Evolutionary conservation across 805 yeast species (phyloP), one percentile per base, ranked within the genome.

Genomic region (Groenewaldozyma salmanticensis): DNA sequence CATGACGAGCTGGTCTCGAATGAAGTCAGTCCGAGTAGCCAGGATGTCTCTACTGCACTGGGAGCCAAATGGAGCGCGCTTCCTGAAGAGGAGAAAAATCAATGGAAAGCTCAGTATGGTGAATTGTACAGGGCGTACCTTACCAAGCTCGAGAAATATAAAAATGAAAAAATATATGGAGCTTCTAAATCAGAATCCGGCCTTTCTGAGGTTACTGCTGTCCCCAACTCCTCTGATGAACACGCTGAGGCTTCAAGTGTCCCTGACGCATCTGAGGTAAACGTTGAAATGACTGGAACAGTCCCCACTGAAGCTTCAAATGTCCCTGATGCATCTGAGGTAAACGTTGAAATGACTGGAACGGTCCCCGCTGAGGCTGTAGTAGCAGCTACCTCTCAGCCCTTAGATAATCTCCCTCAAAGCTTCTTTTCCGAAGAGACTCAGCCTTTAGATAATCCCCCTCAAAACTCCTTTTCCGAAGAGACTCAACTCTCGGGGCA

Each of bases 61-160:
- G 80, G 87, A 50, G 77, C 92, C 36, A 73, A 77, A 54, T 90
- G 96, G 96, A 75, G 76, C 51, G 73, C 67, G 31, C 64, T 88
- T 57, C 58, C 79, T 38, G 81, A 75, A n/a, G 71, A 64, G 16
- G 90, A 80, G 56, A 83, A 81, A 60, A 74, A 69, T 37, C 71
- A 72, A 52, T 83, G 92, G 80, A 80, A 81, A 58, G 74, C 47
- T 64, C 70, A 43, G 32, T 71, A 72, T 55, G 57, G 58, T 39
- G 62, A 62, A 38, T 71, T 72, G 45, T 54, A 71, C 43, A 65
- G 57, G 37, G 57, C 52, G 33, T 75, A 75, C 56, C 72, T 70
- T 44, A 58, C 45, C 20, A 64, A 60, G 39, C 71, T 72, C 56
- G 68, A 64, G 43, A 65, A 60, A 42, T 75, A 75, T 53, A 70